phyloP scores from a whole-genome alignment of 257 asterid species.

The Solanum habrochaites region DNA sequence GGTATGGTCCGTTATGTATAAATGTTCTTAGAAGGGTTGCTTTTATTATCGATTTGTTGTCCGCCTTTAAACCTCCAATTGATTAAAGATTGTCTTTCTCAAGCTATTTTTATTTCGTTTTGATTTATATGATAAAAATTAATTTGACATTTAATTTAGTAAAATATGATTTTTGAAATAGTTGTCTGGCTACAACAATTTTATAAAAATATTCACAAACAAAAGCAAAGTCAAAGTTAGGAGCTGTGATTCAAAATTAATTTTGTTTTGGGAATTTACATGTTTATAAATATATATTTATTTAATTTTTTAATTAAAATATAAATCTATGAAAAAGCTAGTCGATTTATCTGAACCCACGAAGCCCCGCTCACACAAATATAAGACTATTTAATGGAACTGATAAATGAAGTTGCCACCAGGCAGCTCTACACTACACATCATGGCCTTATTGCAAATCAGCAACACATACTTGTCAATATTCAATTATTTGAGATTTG shows the following conservation, averaged over 20 bases:
- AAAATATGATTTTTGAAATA: not conserved
- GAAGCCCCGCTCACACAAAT: not conserved
- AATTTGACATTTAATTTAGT: not conserved
- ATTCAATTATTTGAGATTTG: not conserved
- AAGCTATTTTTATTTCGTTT: not conserved
- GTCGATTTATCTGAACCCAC: rapidly evolving
- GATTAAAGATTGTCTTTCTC: not conserved
- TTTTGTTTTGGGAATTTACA: rapidly evolving
- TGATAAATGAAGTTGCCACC: not conserved
- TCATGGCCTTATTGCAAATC: not conserved
- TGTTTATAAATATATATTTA: too few species aligned
- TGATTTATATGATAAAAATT: not conserved
- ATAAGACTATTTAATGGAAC: not conserved
- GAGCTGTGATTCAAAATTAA: rapidly evolving
- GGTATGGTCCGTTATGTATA: not conserved
- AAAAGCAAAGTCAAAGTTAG: too few species aligned
- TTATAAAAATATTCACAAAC: not conserved
- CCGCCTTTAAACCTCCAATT: not conserved
- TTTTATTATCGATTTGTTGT: not conserved
- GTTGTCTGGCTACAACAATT: not conserved
- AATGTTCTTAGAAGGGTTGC: not conserved
- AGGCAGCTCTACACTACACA: not conserved
- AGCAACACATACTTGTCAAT: not conserved
- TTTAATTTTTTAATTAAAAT: too few species aligned
- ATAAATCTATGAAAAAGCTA: rapidly evolving